Conservation (phyloP, 106 monocot genomes). For the Dioscorea dumetorum region DNA sequence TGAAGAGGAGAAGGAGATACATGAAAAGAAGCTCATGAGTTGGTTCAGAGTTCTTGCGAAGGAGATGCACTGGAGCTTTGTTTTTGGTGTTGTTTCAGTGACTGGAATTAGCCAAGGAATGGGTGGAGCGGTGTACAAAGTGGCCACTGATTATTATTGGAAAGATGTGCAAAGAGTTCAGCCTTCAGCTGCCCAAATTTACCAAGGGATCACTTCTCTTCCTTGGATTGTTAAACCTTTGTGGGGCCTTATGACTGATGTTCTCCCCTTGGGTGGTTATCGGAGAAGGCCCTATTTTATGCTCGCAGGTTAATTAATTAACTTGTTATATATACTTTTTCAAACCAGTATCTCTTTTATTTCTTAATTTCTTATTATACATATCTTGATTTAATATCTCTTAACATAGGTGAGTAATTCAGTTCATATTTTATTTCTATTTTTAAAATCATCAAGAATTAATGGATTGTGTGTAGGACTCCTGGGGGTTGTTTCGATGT, state of each 20-base stretch:
- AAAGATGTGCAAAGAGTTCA: conserved; percentile 73
- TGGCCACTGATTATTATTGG: conserved; percentile 85
- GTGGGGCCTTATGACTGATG: conserved; percentile 91
- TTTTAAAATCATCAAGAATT: too few species aligned
- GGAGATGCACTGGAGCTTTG: conserved; percentile 83
- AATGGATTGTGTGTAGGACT: conserved; percentile 20
- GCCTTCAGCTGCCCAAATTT: conserved; percentile 71
- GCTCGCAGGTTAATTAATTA: conserved; percentile 68
- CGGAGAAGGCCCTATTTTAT: conserved; percentile 69
- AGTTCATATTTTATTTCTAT: too few species aligned
- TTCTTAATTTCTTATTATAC: too few species aligned
- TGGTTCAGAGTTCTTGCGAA: conserved; percentile 60
- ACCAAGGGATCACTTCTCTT: conserved; percentile 61
- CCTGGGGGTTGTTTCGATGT: conserved; percentile 49
- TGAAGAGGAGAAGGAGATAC: not conserved
- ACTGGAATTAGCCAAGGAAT: conserved; percentile 76
- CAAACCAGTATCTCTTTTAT: too few species aligned
- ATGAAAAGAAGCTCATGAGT: conserved; percentile 15
- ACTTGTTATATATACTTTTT: too few species aligned
- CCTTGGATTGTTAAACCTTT: conserved; percentile 94
- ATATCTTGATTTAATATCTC: too few species aligned
- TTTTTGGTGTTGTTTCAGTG: conserved; percentile 43
- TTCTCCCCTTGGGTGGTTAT: conserved; percentile 67
- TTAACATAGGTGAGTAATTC: too few species aligned
- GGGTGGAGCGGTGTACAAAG: conserved; percentile 44